Percentiles rank a stretch among this genome's conserved stretches.
These are phyloP conservation scores for Canavalia ensiformis DNA, from an alignment of 306 rosid genomes.

Conservation along the genomic window DNA sequence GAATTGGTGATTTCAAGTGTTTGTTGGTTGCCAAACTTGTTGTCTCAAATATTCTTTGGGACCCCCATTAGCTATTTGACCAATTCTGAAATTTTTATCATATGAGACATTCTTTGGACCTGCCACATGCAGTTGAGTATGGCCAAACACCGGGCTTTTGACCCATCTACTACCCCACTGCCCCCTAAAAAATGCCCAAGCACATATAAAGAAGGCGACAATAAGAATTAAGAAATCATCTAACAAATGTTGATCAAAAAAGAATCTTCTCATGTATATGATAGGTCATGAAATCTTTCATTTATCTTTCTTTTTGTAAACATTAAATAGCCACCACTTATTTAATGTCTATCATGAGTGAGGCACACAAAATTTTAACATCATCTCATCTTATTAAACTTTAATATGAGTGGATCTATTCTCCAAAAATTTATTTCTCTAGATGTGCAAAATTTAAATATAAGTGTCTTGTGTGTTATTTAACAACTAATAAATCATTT, in stretches of 20 bases:
- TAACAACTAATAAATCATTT: slow-evolving; percentile 1
- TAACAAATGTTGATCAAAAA: not conserved
- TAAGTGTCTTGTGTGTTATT: not conserved
- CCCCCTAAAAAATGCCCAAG: not conserved
- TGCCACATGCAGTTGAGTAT: not conserved
- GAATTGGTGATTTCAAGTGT: not conserved
- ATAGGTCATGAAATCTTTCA: not conserved
- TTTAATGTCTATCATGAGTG: not conserved
- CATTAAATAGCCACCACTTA: not conserved
- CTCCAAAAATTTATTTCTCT: not conserved
- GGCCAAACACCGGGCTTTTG: slow-evolving; percentile 16
- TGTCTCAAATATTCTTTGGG: slow-evolving; percentile 23
- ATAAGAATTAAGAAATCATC: not conserved
- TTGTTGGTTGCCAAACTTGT: slow-evolving; percentile 18
- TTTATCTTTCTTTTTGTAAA: not conserved
- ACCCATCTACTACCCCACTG: slow-evolving; percentile 3
- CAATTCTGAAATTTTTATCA: not conserved
- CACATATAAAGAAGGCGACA: not conserved
- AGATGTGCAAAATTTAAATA: not conserved
- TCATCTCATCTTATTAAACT: not conserved
- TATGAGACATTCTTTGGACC: slow-evolving; percentile 12
- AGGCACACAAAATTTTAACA: not conserved
- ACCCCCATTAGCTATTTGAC: slow-evolving; percentile 36
- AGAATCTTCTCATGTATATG: not conserved
- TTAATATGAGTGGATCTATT: not conserved